Percentiles rank a stretch among this genome's conserved stretches.
phyloP scores from a whole-genome alignment of 2,329 filamentous ascomycete genomes.

The Fusarium torulosum region DNA sequence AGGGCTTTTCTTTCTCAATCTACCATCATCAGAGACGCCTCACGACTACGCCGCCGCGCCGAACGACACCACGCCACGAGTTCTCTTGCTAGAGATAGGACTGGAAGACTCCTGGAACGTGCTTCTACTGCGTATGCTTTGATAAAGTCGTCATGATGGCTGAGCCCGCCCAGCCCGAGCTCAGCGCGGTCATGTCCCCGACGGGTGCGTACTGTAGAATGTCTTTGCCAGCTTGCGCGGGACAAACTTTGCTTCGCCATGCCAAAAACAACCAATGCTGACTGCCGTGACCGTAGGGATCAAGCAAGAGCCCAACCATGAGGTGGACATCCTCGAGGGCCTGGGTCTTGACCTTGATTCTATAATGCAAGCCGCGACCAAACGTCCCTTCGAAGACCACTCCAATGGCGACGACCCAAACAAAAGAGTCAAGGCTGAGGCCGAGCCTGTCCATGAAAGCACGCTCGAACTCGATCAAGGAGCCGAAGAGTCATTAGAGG shows the following conservation, averaged over 20 bases:
- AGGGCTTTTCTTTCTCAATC: conserved; percentile 56
- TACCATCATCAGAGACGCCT: conserved; percentile 47
- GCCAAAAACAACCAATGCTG: conserved; percentile 39
- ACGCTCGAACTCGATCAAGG: conserved; percentile 39
- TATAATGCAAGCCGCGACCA: conserved; percentile 53
- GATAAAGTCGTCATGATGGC: conserved; percentile 56
- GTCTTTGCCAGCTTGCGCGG: conserved; percentile 28
- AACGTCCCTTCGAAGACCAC: conserved; percentile 55
- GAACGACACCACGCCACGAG: conserved; percentile 38
- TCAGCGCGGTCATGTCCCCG: conserved; percentile 51
- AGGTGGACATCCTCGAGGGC: conserved; percentile 53
- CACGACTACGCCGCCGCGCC: conserved; percentile 40
- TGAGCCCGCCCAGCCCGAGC: conserved; percentile 56
- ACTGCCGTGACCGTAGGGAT: conserved; percentile 51
- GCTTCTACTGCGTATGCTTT: conserved; percentile 41
- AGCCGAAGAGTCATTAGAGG: conserved; percentile 51
- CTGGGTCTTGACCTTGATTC: conserved; percentile 53
- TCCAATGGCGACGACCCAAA: conserved; percentile 48
- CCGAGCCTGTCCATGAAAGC: conserved; percentile 34
- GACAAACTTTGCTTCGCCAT: conserved; percentile 18
- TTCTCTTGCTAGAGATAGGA: conserved; percentile 32
- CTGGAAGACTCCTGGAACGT: conserved; percentile 13
- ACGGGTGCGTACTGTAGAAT: conserved; percentile 51
- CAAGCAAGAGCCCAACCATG: conserved; percentile 57
- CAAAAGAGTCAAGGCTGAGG: conserved; percentile 54